Evolutionary conservation across 139 green algal genomes (phyloP), one percentile per base, ranked within the genome.

Genomic region (Astrephomene gubernaculifera): DNA sequence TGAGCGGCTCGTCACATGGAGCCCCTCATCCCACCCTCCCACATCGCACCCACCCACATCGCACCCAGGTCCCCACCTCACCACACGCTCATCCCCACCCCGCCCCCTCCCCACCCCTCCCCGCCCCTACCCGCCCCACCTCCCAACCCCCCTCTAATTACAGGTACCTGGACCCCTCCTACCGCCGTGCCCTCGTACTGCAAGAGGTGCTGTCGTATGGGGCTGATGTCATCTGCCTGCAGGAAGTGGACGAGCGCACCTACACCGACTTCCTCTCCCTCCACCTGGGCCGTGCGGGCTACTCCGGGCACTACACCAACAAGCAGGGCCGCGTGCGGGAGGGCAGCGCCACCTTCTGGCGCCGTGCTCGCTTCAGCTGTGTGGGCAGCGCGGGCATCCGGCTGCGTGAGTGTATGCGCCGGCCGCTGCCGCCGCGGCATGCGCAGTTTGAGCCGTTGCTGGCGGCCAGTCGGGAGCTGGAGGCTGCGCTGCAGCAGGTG

Each of bases 191-290:
- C 44, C 93, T 98, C 38, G 87, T 97, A 31, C 84, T 97, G n/a
- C 60, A 85, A 9, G 95, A 98, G 92, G 68, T 98, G 70, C 54
- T 93, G 53, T 82, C 87, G 17, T 98, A 96, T 86, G 81, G 93
- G 35, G 90, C 93, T 0, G 93, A 97, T 79, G 67, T 98, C 25
- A 22, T 90, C 38, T 90, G 82, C 45, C 65, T 94, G 61, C 95
- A 98, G 88, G 96, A 98, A 82, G 94, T 98, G 36, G 96, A 98
- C 75, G 91, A 95, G 71, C 93, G 90, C 79, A 89, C 90, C 44
- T 98, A 96, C 78, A 54, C 53, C 0, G 74, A 87, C 4, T 95
- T 89, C 82, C 90, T 94, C n/a, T 54, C 71, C 45, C 94, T 92
- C 8, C 90, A 94, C 63, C 61, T 97, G 75, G 35, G 19, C 2